Conservation (phyloP, 2,329 filamentous ascomycete species). For the Colletotrichum sp. region DNA sequence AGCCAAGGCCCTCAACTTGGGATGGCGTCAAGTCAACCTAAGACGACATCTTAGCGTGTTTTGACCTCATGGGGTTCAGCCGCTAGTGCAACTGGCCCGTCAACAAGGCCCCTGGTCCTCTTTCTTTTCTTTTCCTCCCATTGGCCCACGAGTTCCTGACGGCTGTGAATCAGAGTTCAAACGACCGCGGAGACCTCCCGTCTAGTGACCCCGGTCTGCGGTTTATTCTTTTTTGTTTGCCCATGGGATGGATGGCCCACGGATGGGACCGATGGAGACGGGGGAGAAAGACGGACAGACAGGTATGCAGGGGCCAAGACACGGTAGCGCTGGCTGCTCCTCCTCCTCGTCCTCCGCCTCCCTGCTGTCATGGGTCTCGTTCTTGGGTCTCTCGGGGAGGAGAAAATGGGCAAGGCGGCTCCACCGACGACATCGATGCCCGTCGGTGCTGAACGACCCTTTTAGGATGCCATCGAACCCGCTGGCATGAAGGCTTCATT, state of each 20-base stretch:
- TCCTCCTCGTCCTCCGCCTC: not conserved
- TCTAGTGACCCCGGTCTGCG: not conserved
- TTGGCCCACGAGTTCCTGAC: not conserved
- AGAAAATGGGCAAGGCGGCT: not conserved
- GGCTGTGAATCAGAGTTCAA: constrained; percentile 7
- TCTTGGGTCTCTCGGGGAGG: not conserved
- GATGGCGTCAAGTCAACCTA: constrained; percentile 12
- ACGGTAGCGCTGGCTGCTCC: not conserved
- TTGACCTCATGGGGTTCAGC: constrained; percentile 8
- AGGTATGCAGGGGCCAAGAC: not conserved
- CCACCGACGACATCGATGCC: not conserved
- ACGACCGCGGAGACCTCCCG: constrained; percentile 2
- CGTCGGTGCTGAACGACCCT: not conserved
- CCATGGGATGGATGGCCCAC: not conserved
- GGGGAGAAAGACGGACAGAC: not conserved
- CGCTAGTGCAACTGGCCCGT: not conserved
- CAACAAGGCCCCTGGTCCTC: not conserved
- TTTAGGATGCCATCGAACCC: not conserved
- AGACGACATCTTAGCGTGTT: constrained; percentile 3
- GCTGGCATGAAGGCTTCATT: not conserved
- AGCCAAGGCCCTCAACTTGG: not conserved
- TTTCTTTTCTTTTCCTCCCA: not conserved
- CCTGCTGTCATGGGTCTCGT: not conserved
- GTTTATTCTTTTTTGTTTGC: not conserved
- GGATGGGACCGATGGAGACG: not conserved